These are phyloP conservation scores for Bruguiera sexangula DNA, from an alignment of 345 rosid genomes.

Conservation along the genomic window DNA sequence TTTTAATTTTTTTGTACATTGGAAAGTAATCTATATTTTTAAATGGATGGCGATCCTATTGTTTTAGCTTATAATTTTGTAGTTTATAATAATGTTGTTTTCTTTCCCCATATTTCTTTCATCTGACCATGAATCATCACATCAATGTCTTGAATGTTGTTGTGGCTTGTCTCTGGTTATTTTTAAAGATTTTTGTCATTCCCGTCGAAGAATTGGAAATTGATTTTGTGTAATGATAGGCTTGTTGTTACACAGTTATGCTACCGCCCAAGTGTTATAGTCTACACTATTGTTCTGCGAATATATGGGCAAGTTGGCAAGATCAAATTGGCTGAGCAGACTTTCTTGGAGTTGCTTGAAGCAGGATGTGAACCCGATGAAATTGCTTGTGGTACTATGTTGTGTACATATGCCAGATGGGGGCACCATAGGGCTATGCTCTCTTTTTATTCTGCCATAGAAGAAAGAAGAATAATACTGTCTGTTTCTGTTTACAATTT, in stretches of 20 bases:
- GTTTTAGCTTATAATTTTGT: neutral
- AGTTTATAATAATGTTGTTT: too few relatives aligned
- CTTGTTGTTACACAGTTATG: conserved; percentile 61
- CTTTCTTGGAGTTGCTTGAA: conserved; percentile 90
- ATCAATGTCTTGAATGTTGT: neutral
- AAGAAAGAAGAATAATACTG: conserved; percentile 54
- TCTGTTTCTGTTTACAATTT: conserved; percentile 80
- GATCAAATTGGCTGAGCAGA: conserved; percentile 77
- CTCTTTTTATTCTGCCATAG: conserved; percentile 65
- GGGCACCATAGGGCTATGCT: conserved; percentile 79
- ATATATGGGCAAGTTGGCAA: conserved; percentile 84
- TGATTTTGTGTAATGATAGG: conserved; percentile 39
- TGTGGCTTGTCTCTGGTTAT: neutral
- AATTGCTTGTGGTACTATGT: conserved; percentile 91
- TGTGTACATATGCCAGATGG: conserved; percentile 95
- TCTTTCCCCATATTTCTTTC: neutral
- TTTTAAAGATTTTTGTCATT: neutral
- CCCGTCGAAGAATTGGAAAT: conserved; percentile 10
- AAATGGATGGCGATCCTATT: too few relatives aligned
- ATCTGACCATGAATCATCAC: neutral
- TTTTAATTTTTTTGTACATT: neutral
- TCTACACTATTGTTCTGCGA: conserved; percentile 72
- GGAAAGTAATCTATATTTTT: too few relatives aligned
- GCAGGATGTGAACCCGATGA: conserved; percentile 86
- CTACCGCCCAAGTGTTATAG: conserved; percentile 73